These are phyloP conservation scores for Citrullus amarus DNA, from an alignment of 306 rosid genomes.

Conservation along the genomic window DNA sequence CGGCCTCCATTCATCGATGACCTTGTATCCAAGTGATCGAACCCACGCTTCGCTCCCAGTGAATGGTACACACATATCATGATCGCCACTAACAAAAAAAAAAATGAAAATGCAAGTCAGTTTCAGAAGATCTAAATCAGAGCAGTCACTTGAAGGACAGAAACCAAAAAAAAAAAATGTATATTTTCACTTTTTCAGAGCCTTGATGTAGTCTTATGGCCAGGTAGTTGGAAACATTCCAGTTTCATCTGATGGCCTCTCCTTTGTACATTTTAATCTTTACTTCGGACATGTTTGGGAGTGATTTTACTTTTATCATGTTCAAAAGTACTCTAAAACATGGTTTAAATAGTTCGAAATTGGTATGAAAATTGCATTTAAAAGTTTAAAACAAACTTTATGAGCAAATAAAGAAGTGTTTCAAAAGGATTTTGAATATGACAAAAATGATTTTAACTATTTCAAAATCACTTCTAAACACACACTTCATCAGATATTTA, in stretches of 20 bases:
- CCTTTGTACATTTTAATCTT: neutral
- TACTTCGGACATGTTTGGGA: neutral
- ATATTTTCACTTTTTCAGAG: neutral
- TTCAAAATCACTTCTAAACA: too few relatives aligned
- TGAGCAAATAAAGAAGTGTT: too few relatives aligned
- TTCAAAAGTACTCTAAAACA: too few relatives aligned
- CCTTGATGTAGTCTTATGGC: neutral
- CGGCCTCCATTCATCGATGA: slow-evolving; percentile 79
- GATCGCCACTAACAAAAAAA: slow-evolving; percentile 64
- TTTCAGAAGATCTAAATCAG: neutral
- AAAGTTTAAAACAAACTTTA: too few relatives aligned
- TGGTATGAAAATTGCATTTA: too few relatives aligned
- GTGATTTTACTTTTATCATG: too few relatives aligned
- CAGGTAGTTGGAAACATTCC: neutral
- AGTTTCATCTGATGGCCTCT: neutral
- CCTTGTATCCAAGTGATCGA: slow-evolving; percentile 59
- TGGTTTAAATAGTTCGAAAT: too few relatives aligned
- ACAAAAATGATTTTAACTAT: too few relatives aligned
- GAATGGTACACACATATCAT: slow-evolving; percentile 89
- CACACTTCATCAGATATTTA: neutral
- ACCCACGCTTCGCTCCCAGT: slow-evolving; percentile 88
- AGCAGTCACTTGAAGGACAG: neutral
- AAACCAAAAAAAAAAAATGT: neutral
- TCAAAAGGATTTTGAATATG: too few relatives aligned
- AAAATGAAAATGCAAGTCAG: neutral